A percentile compares a stretch with the other conserved stretches of the same genome.
These are phyloP conservation scores for Solanum pimpinellifolium DNA, from an alignment of 257 asterid species.

Conservation along the genomic window DNA sequence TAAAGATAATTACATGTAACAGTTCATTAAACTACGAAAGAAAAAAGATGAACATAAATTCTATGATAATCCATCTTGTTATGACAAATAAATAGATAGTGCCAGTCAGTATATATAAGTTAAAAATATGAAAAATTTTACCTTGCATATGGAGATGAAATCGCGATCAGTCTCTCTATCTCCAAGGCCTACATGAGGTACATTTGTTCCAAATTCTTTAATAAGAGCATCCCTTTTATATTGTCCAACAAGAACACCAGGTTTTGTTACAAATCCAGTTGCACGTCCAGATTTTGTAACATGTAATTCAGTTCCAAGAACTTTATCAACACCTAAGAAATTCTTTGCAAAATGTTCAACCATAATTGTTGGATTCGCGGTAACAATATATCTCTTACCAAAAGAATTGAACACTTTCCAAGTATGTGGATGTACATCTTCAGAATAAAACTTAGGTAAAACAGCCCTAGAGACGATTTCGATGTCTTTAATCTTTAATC, in stretches of 20 bases:
- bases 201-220: constrained; percentile 42
- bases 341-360: constrained; percentile 60
- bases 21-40: neutral
- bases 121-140: neutral
- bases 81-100: neutral
- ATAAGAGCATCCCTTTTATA: constrained; percentile 44
- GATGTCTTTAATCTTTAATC: constrained; percentile 57
- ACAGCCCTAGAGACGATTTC: constrained; percentile 78
- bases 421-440: constrained; percentile 59
- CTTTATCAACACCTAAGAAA: constrained; percentile 79
- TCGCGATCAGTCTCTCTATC: constrained; percentile 69
- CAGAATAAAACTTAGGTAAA: constrained; percentile 69
- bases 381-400: constrained; percentile 59
- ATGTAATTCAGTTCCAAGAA: constrained; percentile 66
- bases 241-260: constrained; percentile 72
- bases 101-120: neutral
- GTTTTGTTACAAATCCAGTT: constrained; percentile 65
- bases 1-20: neutral
- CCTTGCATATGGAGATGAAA: constrained; percentile 94
- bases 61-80: no score
- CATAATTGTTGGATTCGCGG: constrained; percentile 74
- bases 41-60: neutral
- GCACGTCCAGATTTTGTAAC: constrained; percentile 57
- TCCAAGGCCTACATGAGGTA: constrained; percentile 82
- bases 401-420: constrained; percentile 73